Percentiles rank a stretch among this genome's conserved stretches.
phyloP scores from a whole-genome alignment of 1,139 yeast species.

The Sugiyamaella sp. region DNA sequence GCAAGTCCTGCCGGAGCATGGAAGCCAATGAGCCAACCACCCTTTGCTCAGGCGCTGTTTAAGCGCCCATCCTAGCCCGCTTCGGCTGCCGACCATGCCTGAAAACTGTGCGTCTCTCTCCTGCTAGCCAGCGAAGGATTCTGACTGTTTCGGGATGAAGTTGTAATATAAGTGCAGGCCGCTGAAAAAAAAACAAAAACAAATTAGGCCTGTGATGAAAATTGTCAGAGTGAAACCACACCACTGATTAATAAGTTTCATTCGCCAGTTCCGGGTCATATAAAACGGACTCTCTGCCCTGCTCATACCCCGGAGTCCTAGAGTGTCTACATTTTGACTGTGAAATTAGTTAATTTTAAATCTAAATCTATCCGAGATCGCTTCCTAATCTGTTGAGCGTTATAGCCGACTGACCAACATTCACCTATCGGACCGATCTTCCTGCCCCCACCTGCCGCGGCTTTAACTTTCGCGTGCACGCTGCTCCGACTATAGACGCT shows the following conservation, averaged over 20 bases:
- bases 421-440: constrained; percentile 1
- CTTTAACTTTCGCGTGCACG: constrained; percentile 1
- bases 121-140: no score
- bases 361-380: background rate
- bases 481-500: constrained; percentile 1
- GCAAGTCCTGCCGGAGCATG: no score
- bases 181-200: no score
- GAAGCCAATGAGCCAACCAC: background rate
- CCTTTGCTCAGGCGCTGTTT: background rate
- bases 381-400: background rate
- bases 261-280: no score
- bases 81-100: background rate
- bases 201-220: no score
- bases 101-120: no score
- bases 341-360: background rate
- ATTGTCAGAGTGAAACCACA: no score
- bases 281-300: no score
- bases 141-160: no score
- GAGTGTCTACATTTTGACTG: background rate
- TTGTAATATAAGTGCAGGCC: no score
- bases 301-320: no score
- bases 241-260: no score
- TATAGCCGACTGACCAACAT: background rate
- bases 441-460: constrained; percentile 12
- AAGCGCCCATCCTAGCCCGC: background rate